Evolutionary conservation across 2,329 filamentous ascomycete species (phyloP).

Genomic region (Colletotrichum endophyticum): DNA sequence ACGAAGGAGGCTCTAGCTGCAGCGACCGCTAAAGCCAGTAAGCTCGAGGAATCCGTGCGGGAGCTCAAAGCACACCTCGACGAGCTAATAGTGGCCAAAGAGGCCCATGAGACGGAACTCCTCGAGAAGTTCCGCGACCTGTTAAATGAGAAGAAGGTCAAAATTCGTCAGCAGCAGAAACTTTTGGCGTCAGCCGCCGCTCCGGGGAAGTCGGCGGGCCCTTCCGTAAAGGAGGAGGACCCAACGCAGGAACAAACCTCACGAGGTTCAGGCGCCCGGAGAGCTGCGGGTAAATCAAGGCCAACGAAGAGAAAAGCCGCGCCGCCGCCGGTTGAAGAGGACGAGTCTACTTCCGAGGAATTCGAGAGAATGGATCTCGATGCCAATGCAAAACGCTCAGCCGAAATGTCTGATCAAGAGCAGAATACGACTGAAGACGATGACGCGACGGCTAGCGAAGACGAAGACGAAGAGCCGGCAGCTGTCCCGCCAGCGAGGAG

Average conservation of each 20-base stretch:
- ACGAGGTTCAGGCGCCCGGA: constrained; percentile 24
- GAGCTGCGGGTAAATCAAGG: constrained; percentile 42
- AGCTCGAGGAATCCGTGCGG: constrained; percentile 60
- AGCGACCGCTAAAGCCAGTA: constrained; percentile 44
- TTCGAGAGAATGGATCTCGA: constrained; percentile 59
- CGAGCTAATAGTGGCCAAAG: constrained; percentile 69
- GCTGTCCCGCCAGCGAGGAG: constrained; percentile 24
- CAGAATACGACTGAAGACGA: constrained; percentile 42
- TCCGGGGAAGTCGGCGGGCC: constrained; percentile 43
- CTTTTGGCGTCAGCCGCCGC: constrained; percentile 55
- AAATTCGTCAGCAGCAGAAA: constrained; percentile 76
- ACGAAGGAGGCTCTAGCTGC: constrained; percentile 48
- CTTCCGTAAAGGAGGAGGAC: constrained; percentile 43
- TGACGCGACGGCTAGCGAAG: constrained; percentile 46
- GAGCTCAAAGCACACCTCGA: constrained; percentile 68
- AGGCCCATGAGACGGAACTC: constrained; percentile 68
- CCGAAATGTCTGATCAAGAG: constrained; percentile 37
- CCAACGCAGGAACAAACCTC: constrained; percentile 26
- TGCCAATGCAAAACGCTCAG: constrained; percentile 23
- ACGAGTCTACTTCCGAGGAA: constrained; percentile 47
- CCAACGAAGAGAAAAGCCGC: constrained; percentile 55
- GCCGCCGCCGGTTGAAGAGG: constrained; percentile 35
- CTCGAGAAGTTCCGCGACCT: constrained; percentile 73
- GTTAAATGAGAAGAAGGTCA: constrained; percentile 80
- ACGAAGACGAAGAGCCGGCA: constrained; percentile 40